Evolutionary conservation across 345 rosid species (phyloP).

Genomic region (Isatis tinctoria): DNA sequence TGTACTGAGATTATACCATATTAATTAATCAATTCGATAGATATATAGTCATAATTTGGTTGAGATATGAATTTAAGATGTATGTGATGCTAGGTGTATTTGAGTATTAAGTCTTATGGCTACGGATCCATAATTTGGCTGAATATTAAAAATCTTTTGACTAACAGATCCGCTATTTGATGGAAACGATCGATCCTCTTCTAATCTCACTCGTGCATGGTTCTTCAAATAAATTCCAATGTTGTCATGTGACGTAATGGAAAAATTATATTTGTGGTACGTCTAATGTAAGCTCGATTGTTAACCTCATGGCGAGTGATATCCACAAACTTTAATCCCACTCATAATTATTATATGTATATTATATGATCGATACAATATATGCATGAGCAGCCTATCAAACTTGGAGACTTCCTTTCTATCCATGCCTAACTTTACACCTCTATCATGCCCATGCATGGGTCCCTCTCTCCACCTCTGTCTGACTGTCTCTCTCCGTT

Average conservation of each 20-base stretch:
- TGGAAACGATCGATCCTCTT: neutral
- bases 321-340: conserved; percentile 30
- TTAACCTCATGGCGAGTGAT: conserved; percentile 24
- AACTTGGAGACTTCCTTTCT: conserved; percentile 31
- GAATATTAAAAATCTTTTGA: neutral
- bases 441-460: conserved; percentile 37
- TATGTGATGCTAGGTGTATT: neutral
- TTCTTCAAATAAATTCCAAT: neutral
- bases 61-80: neutral
- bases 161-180: neutral
- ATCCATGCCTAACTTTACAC: conserved; percentile 37
- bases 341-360: conserved; percentile 25
- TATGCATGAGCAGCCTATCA: conserved; percentile 38
- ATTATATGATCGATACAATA: conserved; percentile 13
- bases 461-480: conserved; percentile 34
- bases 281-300: conserved; percentile 4
- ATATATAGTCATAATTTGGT: neutral
- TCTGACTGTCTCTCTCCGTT: neutral
- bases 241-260: conserved; percentile 33
- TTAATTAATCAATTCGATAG: neutral
- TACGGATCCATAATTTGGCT: neutral
- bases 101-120: neutral
- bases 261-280: neutral
- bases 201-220: neutral
- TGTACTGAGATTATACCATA: neutral